phyloP scores from a whole-genome alignment of 768 basidiomycete genomes.

The Amylocystis lapponica region DNA sequence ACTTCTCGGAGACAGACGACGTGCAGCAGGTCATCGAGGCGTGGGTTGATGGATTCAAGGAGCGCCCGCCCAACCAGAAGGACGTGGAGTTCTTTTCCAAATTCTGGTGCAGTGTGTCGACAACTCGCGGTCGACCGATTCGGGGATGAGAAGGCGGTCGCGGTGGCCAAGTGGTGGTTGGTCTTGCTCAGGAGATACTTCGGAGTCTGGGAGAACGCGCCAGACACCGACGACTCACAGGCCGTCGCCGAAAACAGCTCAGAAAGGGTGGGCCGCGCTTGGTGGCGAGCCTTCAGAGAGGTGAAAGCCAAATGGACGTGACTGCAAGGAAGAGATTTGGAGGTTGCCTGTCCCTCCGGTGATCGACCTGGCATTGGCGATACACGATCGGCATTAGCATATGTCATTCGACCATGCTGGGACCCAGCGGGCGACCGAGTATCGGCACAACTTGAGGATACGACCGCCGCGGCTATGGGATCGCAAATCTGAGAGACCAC shows the following conservation, averaged over 20 bases:
- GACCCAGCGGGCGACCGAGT: too few species aligned
- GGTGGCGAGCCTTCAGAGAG: conserved; percentile 77
- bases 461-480: too few species aligned
- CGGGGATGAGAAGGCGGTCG: conserved; percentile 66
- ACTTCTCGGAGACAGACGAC: conserved; percentile 62
- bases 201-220: conserved; percentile 44
- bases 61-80: conserved; percentile 58
- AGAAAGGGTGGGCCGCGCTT: conserved; percentile 51
- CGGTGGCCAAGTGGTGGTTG: conserved; percentile 80
- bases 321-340: conserved; percentile 66
- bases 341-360: conserved; percentile 59
- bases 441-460: too few species aligned
- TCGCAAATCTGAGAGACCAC: too few species aligned
- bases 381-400: too few species aligned
- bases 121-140: conserved; percentile 47
- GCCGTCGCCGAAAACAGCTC: conserved; percentile 29
- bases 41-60: conserved; percentile 67
- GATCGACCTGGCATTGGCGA: too few species aligned
- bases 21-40: conserved; percentile 64
- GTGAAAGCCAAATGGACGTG: conserved; percentile 66
- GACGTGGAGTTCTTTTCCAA: conserved; percentile 74
- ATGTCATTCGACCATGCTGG: too few species aligned
- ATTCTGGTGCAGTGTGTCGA: conserved; percentile 66
- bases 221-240: conserved; percentile 25
- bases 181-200: conserved; percentile 62